Conservation (phyloP, 495 filamentous ascomycete species). For the Massariosphaeria phaeospora region DNA sequence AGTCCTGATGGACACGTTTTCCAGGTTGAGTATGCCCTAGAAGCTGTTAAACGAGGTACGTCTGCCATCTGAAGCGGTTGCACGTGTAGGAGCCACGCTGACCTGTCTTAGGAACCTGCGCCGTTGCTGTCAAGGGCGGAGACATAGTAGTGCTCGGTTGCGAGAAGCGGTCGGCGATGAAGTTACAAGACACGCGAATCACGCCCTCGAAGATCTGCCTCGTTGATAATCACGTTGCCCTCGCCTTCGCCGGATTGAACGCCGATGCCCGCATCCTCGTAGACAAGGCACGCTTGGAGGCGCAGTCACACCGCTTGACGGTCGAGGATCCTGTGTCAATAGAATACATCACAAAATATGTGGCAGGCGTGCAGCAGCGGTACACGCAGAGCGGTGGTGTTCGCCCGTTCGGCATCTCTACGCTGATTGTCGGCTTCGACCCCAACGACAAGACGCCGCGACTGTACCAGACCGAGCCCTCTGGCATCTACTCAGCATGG, state of each 20-base stretch:
- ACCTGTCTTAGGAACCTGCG: conserved; percentile 74
- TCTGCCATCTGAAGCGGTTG: not conserved
- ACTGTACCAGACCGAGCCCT: conserved; percentile 96
- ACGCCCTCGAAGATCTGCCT: conserved; percentile 96
- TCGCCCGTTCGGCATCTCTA: conserved; percentile 94
- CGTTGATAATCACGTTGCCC: conserved; percentile 89
- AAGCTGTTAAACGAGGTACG: conserved; percentile 95
- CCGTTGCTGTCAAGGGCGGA: conserved; percentile 92
- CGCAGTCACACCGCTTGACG: conserved; percentile 95
- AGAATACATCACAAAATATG: conserved; percentile 98
- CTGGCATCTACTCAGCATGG: conserved; percentile 98
- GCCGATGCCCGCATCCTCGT: conserved; percentile 96
- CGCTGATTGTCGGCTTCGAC: conserved; percentile 94
- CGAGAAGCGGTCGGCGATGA: conserved; percentile 98
- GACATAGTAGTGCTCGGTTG: conserved; percentile 94
- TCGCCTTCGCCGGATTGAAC: conserved; percentile 94
- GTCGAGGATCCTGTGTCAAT: conserved; percentile 96
- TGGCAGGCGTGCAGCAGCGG: conserved; percentile 93
- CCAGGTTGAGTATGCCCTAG: conserved; percentile 98
- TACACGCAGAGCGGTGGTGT: conserved; percentile 99
- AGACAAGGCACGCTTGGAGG: conserved; percentile 94
- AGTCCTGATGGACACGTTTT: conserved; percentile 99
- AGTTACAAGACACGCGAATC: conserved; percentile 98
- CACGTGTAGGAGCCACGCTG: not conserved
- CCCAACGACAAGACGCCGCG: conserved; percentile 78